Conservation (phyloP, 2,329 filamentous ascomycete species). For the Microdochium trichocladiopsis region DNA sequence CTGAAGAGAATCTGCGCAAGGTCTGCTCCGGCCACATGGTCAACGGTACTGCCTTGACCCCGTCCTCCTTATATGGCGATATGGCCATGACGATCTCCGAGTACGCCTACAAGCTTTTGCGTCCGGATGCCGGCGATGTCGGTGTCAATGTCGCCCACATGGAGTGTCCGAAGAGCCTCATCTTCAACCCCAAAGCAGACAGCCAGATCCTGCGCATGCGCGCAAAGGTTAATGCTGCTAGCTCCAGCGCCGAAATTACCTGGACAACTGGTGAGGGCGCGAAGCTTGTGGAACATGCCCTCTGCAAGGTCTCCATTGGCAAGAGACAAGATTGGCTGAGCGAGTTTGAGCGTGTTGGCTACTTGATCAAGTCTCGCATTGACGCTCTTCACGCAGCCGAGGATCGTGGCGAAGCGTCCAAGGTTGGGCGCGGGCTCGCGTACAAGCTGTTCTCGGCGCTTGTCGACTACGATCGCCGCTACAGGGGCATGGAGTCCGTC, state of each 20-base stretch:
- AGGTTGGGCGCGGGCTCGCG: constrained; percentile 66
- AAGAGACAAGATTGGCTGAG: constrained; percentile 52
- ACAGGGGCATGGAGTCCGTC: constrained; percentile 52
- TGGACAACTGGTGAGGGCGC: constrained; percentile 55
- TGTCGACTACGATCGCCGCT: constrained; percentile 48
- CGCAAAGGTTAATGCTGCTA: constrained; percentile 49
- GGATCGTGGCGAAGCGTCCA: constrained; percentile 58
- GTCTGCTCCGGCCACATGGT: constrained; percentile 60
- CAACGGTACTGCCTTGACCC: constrained; percentile 59
- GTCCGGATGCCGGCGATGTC: constrained; percentile 46
- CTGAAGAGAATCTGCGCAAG: constrained; percentile 53
- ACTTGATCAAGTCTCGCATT: constrained; percentile 60
- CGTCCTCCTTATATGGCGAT: constrained; percentile 47
- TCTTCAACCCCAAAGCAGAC: constrained; percentile 38
- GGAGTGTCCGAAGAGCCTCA: constrained; percentile 64
- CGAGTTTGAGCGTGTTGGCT: constrained; percentile 61
- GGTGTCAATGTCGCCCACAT: constrained; percentile 60
- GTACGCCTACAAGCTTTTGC: constrained; percentile 59
- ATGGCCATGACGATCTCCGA: constrained; percentile 53
- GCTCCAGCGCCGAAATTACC: constrained; percentile 45
- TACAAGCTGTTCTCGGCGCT: constrained; percentile 62
- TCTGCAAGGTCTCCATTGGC: constrained; percentile 55
- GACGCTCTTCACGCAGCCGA: constrained; percentile 53
- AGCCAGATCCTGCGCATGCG: constrained; percentile 55
- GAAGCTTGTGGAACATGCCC: constrained; percentile 53